Base-by-base conservation (phyloP, 2,329 filamentous ascomycete genomes). In the Penicillium sp. region DNA sequence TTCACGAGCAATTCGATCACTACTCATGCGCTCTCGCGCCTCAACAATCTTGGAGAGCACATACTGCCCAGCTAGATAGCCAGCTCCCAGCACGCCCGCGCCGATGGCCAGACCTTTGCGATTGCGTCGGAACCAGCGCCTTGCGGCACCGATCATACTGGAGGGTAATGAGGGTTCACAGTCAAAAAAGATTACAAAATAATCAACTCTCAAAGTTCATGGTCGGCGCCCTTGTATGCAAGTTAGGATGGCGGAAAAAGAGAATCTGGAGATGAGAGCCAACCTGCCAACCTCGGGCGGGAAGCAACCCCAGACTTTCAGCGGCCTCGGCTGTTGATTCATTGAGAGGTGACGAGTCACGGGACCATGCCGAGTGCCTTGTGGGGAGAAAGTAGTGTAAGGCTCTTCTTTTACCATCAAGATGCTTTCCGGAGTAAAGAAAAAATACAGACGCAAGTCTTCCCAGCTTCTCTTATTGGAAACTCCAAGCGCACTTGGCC, bases 21-120 rank as follows among this genome's bases (percentile, higher is more conserved):
- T 91, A 71, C 86, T 90, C 88, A 96, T 94, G 68, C 91, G 90
- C 79, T 96, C 90, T 58, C 90, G 84, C 60, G 91, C 90, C 71
- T 97, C 90, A 57, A 86, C 86, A 63, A 97, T 84, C 78, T 95
- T 97, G 62, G 80, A 81, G 64, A 96, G 71, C 58, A 95, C 82
- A 84, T 96, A 98, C 70, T 95, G 90, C 35, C 88, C 89, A 47
- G 87, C 90, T 51, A 96, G 74, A 72, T 98, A 98, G 57, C 90
- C 90, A 45, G 86, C 88, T 58, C 91, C 90, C 56, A 96, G 74
- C 57, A 97, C 81, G 56, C 90, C 90, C 50, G 88, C 83, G 56
- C 90, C 90, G 65, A 98, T 81, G 66, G 90, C 88, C 66, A 98
- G 81, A 63, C 86, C 88, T 64, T 86, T 93, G 69, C 89, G 83